phyloP scores from a whole-genome alignment of 208 protist genomes.

The Acanthamoeba divionensis region DNA sequence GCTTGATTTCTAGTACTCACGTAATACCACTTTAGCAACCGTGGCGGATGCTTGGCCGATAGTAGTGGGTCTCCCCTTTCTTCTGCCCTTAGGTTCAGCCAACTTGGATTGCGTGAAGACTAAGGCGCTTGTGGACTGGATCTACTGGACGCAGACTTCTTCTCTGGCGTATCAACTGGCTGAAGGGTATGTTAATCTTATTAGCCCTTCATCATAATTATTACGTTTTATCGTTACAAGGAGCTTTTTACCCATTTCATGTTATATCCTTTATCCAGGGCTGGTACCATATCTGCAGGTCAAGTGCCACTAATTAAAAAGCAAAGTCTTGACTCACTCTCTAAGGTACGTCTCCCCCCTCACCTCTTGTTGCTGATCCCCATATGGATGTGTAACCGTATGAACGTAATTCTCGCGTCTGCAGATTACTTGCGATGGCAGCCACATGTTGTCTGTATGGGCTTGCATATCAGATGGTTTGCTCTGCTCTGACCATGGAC shows the following conservation, averaged over 20 bases:
- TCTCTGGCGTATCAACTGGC: not conserved
- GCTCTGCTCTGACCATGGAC: not conserved
- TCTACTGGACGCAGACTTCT: slow-evolving; percentile 39
- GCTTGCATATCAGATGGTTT: not conserved
- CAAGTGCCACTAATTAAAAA: not conserved
- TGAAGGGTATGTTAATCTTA: not conserved
- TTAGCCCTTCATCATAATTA: not conserved
- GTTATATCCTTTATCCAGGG: not conserved
- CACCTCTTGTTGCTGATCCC: not conserved
- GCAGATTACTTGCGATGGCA: slow-evolving; percentile 15
- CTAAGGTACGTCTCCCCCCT: not conserved
- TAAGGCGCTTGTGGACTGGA: slow-evolving; percentile 18
- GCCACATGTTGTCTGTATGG: not conserved
- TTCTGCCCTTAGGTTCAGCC: not conserved
- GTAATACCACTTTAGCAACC: not conserved
- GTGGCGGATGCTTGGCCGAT: not conserved
- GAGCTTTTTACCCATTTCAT: too few relatives aligned
- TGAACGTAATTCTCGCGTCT: not conserved
- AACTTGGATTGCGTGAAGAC: slow-evolving; percentile 32
- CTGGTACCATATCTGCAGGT: not conserved
- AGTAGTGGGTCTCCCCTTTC: not conserved
- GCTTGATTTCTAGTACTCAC: too few relatives aligned
- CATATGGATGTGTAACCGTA: not conserved
- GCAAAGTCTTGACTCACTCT: not conserved
- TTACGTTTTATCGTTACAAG: not conserved